Evolutionary conservation across 371 early-diverging fungal species (phyloP).

Genomic region (Dinochytrium kinnereticum): DNA sequence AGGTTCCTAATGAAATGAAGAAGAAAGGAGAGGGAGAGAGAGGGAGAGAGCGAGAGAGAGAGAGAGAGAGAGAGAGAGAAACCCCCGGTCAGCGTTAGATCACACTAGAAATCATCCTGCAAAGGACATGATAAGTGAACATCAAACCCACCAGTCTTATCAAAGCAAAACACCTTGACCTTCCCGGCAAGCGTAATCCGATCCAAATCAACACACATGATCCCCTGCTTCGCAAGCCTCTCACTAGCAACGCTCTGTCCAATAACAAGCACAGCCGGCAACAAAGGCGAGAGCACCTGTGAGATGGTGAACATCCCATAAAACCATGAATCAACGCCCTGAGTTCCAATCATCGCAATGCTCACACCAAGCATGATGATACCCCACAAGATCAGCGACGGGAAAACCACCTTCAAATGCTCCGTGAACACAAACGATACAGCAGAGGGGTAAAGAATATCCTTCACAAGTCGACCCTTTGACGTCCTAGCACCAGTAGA

Average conservation of each 20-base stretch:
- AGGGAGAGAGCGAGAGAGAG: too few species aligned
- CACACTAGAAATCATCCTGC: too few species aligned
- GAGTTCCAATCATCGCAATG: conserved; percentile 51
- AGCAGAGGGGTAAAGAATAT: conserved; percentile 72
- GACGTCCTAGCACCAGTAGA: conserved; percentile 76
- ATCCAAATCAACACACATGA: conserved; percentile 75
- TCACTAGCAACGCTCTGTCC: conserved; percentile 86
- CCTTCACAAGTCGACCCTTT: conserved; percentile 77
- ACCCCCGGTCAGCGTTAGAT: too few species aligned
- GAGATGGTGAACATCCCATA: conserved; percentile 74
- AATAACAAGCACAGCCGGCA: conserved; percentile 88
- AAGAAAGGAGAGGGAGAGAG: too few species aligned
- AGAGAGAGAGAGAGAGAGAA: too few species aligned
- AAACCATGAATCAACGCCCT: conserved; percentile 46
- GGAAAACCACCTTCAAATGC: conserved; percentile 71
- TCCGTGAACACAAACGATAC: conserved; percentile 74
- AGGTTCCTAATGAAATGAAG: too few species aligned
- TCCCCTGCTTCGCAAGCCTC: conserved; percentile 66
- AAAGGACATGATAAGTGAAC: too few species aligned
- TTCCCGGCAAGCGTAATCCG: conserved; percentile 90
- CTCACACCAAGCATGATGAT: conserved; percentile 57
- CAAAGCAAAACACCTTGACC: conserved; percentile 92
- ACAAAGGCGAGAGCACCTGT: conserved; percentile 67
- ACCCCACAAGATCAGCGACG: conserved; percentile 69
- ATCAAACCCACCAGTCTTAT: too few species aligned